phyloP scores from a whole-genome alignment of 2,329 filamentous ascomycete genomes.

The Hortaea sp. region DNA sequence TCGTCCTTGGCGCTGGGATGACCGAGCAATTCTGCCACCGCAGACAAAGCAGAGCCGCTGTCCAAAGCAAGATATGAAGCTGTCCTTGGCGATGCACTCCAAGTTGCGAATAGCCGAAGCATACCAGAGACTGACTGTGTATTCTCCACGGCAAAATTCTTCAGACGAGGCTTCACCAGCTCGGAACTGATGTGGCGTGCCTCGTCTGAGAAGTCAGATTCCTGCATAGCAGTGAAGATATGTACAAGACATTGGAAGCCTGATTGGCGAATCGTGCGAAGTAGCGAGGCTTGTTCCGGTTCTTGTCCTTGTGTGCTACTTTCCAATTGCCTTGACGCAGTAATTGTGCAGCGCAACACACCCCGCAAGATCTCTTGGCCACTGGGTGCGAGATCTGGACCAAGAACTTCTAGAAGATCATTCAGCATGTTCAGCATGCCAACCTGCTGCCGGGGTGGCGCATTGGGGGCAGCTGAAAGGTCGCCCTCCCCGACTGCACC shows the following conservation, averaged over 20 bases:
- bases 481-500: constrained; percentile 34
- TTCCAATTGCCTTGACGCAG: constrained; percentile 25
- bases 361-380: constrained; percentile 61
- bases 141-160: constrained; percentile 72
- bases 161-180: constrained; percentile 65
- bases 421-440: constrained; percentile 89
- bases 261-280: constrained; percentile 56
- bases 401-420: constrained; percentile 75
- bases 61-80: constrained; percentile 60
- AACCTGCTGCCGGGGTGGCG: constrained; percentile 60
- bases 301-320: constrained; percentile 19
- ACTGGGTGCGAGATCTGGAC: constrained; percentile 60
- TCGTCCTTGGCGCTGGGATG: constrained; percentile 70
- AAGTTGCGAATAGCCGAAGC: constrained; percentile 69
- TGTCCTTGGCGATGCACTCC: constrained; percentile 59
- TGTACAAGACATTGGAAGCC: constrained; percentile 75
- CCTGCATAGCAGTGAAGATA: constrained; percentile 63
- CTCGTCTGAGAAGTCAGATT: constrained; percentile 64
- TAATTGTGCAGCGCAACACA: constrained; percentile 61
- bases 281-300: constrained; percentile 42
- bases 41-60: constrained; percentile 27
- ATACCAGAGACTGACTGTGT: constrained; percentile 80
- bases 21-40: constrained; percentile 54
- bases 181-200: constrained; percentile 61
- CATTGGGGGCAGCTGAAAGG: not conserved